Evolutionary conservation across 2,329 filamentous ascomycete genomes (phyloP), one percentile per base, ranked within the genome.

Genomic region (Colletotrichum graminicola): DNA sequence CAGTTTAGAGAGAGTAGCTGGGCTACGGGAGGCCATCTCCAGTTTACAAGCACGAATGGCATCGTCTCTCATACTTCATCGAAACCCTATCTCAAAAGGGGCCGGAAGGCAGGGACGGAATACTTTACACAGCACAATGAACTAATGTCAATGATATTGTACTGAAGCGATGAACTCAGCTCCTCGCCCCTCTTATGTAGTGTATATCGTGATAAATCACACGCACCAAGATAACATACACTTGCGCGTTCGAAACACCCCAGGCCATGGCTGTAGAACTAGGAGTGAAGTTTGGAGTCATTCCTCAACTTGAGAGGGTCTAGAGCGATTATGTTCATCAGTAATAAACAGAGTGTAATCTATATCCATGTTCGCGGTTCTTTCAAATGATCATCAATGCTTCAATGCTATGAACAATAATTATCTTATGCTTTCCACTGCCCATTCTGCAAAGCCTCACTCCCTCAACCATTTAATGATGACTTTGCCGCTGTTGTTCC

Each of bases 321-420:
- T 36, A 7, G 34, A 36, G 34, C 34, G 34, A 36, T 2, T 36
- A 36, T 11, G 10, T 36, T 11, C 10, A 11, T 36, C 34, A 39
- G 5, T 10, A 39, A 11, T 10, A 1, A 39, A 36, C 10, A 12
- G 3, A 2, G 12, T 5, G 6, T 16, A 4, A 5, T 16, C 12
- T 5, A 21, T 0, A 39, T 12, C 10, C 3, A n/a, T 1, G 14
- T 18, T 26, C 5, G 8, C 14, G 21, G n/a, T n/a, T 21, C 18
- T 39, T 29, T 12, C n/a, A 62, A 34, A 32, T 52, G 36, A 26
- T 62, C 14, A 16, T 26, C 3, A 62, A 56, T 43, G n/a, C 54
- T 59, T 23, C 23, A 68, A 71, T 47, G 65, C 64, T 43, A 6
- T 39, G 18, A 6, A 57, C 12, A 65, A 52, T 55, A 54, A 60